These are phyloP conservation scores for Monascus purpureus DNA, from an alignment of 495 filamentous ascomycete genomes.

Conservation along the genomic window DNA sequence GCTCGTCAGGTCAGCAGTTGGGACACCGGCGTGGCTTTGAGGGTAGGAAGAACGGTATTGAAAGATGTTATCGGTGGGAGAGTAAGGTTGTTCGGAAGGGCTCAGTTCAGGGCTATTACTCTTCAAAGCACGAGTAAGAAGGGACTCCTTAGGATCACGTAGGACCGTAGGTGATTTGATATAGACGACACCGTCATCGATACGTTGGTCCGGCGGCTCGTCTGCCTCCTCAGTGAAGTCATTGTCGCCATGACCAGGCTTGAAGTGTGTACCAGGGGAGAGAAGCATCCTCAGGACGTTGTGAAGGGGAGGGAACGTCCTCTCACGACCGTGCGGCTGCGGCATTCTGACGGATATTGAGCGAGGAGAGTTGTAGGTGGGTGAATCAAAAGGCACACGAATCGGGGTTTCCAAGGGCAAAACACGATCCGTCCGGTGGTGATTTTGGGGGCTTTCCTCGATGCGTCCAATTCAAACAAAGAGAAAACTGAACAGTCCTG, in stretches of 20 bases:
- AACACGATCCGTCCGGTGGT: no score
- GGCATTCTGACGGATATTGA: no score
- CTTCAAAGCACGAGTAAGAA: conserved; percentile 67
- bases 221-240: conserved; percentile 44
- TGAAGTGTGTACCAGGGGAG: background rate
- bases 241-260: conserved; percentile 7
- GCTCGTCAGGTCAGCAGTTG: conserved; percentile 78
- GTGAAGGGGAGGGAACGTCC: background rate
- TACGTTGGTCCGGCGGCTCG: conserved; percentile 20
- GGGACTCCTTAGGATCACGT: conserved; percentile 48
- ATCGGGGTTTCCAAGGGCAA: no score
- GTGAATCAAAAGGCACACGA: no score
- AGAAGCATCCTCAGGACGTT: background rate
- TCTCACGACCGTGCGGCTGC: background rate
- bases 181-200: conserved; percentile 18
- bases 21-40: conserved; percentile 59
- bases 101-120: conserved; percentile 40
- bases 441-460: no score
- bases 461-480: no score
- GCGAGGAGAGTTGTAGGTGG: no score
- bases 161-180: conserved; percentile 25
- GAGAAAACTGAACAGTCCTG: background rate
- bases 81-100: conserved; percentile 22
- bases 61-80: conserved; percentile 22
- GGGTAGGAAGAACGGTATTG: conserved; percentile 47